Conservation (phyloP, 2,329 filamentous ascomycete species). For the Mariannaea sp. region DNA sequence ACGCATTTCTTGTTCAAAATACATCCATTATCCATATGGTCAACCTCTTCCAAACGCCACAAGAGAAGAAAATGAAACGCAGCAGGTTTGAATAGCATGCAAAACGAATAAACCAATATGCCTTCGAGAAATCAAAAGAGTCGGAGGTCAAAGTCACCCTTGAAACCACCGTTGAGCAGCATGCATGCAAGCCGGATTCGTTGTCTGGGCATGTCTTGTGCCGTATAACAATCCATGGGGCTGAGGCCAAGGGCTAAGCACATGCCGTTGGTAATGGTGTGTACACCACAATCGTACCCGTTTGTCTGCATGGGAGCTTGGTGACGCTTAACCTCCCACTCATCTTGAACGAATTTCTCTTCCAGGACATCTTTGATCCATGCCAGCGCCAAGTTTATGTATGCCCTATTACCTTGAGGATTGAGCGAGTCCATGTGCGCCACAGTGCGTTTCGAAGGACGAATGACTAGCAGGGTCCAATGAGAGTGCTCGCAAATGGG, state of each 20-base stretch:
- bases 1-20: slow-evolving; percentile 25
- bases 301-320: slow-evolving; percentile 65
- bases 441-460: slow-evolving; percentile 62
- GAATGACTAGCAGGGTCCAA: slow-evolving; percentile 74
- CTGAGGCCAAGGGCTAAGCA: slow-evolving; percentile 61
- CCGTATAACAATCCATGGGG: slow-evolving; percentile 54
- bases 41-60: slow-evolving; percentile 26
- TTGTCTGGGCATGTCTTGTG: slow-evolving; percentile 62
- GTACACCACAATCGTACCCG: slow-evolving; percentile 76
- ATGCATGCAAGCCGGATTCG: slow-evolving; percentile 67
- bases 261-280: slow-evolving; percentile 74
- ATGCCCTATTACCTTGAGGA: slow-evolving; percentile 43
- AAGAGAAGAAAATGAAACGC: slow-evolving; percentile 12
- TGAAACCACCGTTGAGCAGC: slow-evolving; percentile 70
- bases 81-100: slow-evolving; percentile 11
- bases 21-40: slow-evolving; percentile 15
- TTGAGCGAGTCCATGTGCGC: slow-evolving; percentile 73
- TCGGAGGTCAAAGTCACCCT: slow-evolving; percentile 60
- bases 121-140: slow-evolving; percentile 38
- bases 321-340: slow-evolving; percentile 63
- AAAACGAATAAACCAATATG: slow-evolving; percentile 14
- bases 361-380: slow-evolving; percentile 65
- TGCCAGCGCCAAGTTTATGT: slow-evolving; percentile 50
- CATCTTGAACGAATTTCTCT: slow-evolving; percentile 56
- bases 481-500: slow-evolving; percentile 69